phyloP scores from a whole-genome alignment of 305 asterid genomes.

The Rubia tinctorum region DNA sequence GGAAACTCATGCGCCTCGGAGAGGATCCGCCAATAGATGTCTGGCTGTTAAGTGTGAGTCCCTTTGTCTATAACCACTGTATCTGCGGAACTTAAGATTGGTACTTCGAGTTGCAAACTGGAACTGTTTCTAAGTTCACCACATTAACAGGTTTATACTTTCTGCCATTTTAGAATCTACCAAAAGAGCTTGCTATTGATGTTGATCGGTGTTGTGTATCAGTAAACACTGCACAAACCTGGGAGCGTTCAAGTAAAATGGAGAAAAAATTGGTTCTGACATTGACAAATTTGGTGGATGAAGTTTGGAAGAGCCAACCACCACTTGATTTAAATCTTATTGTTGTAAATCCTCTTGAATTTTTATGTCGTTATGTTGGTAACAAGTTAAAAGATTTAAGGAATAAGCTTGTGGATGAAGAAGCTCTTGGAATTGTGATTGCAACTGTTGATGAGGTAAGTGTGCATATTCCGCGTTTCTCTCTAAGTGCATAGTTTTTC shows the following conservation, averaged over 20 bases:
- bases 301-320: slow-evolving; percentile 87
- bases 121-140: background rate
- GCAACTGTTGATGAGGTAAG: slow-evolving; percentile 83
- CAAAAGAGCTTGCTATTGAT: slow-evolving; percentile 67
- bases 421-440: slow-evolving; percentile 65
- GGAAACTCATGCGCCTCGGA: slow-evolving; percentile 96
- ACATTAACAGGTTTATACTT: background rate
- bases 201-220: slow-evolving; percentile 95
- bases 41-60: slow-evolving; percentile 92
- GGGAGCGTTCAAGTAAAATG: slow-evolving; percentile 72
- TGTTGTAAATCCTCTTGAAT: slow-evolving; percentile 64
- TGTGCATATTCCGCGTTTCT: background rate
- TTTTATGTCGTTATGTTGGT: slow-evolving; percentile 73
- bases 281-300: slow-evolving; percentile 70
- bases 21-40: slow-evolving; percentile 75
- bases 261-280: slow-evolving; percentile 74
- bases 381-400: slow-evolving; percentile 83
- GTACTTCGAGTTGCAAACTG: background rate
- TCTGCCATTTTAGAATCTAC: slow-evolving; percentile 63
- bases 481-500: background rate
- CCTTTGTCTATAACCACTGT: background rate
- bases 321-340: slow-evolving; percentile 64
- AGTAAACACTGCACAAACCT: slow-evolving; percentile 78
- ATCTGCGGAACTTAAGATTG: background rate
- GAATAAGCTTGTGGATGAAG: slow-evolving; percentile 63